Base-by-base conservation (phyloP, 192 early-diverging fungal genomes). In the Backusella morwellensis region DNA sequence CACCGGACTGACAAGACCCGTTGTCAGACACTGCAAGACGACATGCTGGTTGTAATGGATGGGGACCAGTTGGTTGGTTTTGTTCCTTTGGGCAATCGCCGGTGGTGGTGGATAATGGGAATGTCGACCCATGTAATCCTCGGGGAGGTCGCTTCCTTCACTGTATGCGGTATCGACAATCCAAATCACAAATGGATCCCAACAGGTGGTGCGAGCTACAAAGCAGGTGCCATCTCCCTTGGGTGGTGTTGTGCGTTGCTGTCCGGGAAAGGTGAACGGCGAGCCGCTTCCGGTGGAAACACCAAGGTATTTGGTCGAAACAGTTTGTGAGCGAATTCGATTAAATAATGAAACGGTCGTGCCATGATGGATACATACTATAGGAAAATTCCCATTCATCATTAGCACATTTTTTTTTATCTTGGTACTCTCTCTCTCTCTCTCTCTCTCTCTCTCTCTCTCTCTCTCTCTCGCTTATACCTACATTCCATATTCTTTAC, bases 121-220 rank as follows among this genome's bases (percentile, higher is more conserved):
- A 15, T 75, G 52, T 6, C 84, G 88, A 23, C 82, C 84, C 21
- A 86, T 86, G 29, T 88, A 86, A 29, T 92, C 90, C 59, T 83
- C 71, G 5, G 82, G 74, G 26, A 68, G 67, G 17, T 80, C 78
- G 26, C 29, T 75, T 6, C 78, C 82, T 35, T 90, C 87, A 7
- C 78, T 78, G 54, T 90, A 79, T 15, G 90, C 80, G 15, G 90
- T 90, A 76, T 95, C 88, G 21, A 93, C 91, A 6, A 92, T 87
- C 94, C 93, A 96, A 56, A 97, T 91, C 40, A 92, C 88, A 80
- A 95, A 96, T 23, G 93, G 92, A 75, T 95, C 93, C 96, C 96
- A 97, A n/a, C 86, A 83, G 19, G 90, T 86, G 47, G 90, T 92
- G 47, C 93, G 85, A 4, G 90, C 90, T 35, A 93, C 92, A 86